Evolutionary conservation across 1,284 basidiomycete genomes (phyloP).

Genomic region (Leccinum ponderosum): DNA sequence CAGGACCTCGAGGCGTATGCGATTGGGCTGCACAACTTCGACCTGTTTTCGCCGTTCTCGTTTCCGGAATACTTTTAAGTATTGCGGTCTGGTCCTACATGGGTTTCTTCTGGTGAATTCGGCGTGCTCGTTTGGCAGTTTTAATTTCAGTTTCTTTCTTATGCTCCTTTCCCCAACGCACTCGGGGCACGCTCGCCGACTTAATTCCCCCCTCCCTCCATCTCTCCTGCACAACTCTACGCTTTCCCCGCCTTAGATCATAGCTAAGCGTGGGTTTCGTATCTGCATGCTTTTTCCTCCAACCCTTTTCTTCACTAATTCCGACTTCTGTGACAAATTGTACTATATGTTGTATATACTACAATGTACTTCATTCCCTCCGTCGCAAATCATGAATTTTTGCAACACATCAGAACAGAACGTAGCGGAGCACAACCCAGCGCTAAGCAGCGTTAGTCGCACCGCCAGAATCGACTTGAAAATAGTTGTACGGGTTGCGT

Average conservation of each 20-base stretch:
- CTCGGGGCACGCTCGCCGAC: background rate
- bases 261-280: background rate
- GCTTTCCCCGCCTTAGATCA: background rate
- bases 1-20: conserved; percentile 33
- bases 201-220: background rate
- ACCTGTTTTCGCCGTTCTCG: conserved; percentile 27
- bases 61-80: conserved; percentile 22
- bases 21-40: conserved; percentile 28
- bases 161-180: background rate
- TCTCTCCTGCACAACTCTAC: background rate
- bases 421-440: background rate
- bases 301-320: background rate
- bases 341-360: background rate
- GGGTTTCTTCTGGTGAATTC: background rate
- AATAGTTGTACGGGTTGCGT: background rate
- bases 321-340: background rate
- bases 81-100: background rate
- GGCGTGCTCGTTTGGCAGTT: background rate
- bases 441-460: background rate
- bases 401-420: background rate
- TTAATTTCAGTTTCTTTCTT: background rate
- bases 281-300: background rate
- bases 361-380: background rate
- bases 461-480: background rate
- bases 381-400: background rate